phyloP scores from a whole-genome alignment of 139 green algal genomes.

The Volvox africanus region DNA sequence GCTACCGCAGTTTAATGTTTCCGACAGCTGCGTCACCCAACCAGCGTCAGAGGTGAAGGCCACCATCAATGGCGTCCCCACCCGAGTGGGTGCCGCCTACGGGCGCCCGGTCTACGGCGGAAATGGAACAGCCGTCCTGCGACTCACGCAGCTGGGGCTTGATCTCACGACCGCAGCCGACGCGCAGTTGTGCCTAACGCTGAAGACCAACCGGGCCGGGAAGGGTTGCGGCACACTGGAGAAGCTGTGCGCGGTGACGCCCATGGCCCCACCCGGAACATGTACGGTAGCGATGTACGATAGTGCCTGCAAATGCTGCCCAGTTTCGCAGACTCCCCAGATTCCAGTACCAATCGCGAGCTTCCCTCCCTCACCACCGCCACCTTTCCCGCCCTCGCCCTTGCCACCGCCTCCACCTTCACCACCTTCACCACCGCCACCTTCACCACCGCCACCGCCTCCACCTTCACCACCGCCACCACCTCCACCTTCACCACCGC shows the following conservation, averaged over 20 bases:
- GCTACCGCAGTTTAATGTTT: background rate
- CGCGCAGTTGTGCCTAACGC: background rate
- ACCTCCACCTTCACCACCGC: background rate
- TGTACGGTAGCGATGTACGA: background rate
- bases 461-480: background rate
- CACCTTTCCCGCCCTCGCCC: background rate
- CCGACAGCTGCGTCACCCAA: background rate
- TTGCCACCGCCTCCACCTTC: background rate
- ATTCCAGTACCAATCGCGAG: background rate
- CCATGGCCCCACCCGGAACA: background rate
- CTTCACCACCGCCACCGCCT: background rate
- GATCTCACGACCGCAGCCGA: background rate
- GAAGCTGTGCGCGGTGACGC: slow-evolving; percentile 1
- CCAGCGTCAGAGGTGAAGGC: background rate
- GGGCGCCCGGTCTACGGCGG: background rate
- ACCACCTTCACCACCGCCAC: background rate
- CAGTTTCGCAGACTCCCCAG: background rate
- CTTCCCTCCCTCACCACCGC: background rate
- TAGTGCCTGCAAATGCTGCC: background rate
- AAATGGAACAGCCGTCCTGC: background rate
- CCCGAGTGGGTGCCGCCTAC: background rate
- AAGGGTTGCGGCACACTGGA: slow-evolving; percentile 2
- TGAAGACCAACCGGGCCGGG: background rate
- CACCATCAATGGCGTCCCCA: slow-evolving; percentile 13
- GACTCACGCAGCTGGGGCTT: background rate